Evolutionary conservation across 2,329 filamentous ascomycete genomes (phyloP).

Genomic region (Colletotrichum endophyticum): DNA sequence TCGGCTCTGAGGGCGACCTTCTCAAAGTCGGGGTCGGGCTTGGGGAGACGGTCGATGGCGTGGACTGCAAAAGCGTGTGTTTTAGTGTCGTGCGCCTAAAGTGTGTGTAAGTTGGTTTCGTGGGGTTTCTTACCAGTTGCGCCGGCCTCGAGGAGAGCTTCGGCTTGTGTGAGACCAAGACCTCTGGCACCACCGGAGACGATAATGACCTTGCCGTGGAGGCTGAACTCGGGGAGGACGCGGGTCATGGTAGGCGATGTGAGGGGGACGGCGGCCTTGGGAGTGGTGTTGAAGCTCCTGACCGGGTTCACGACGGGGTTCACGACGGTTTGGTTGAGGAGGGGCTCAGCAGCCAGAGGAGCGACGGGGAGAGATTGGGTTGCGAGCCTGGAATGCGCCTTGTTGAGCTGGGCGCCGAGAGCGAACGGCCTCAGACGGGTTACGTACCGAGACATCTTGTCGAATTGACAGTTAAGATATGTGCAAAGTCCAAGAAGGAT

Average conservation of each 20-base stretch:
- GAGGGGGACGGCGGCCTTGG: constrained; percentile 2
- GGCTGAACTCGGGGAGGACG: constrained; percentile 74
- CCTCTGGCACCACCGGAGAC: constrained; percentile 81
- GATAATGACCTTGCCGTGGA: constrained; percentile 75
- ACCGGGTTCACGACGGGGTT: neutral
- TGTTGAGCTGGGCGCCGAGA: neutral
- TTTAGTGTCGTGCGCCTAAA: neutral
- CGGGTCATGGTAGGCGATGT: constrained; percentile 23
- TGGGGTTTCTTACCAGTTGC: constrained; percentile 57
- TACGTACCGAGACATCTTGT: constrained; percentile 17
- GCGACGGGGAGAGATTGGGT: neutral
- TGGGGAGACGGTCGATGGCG: constrained; percentile 66
- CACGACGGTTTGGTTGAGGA: neutral
- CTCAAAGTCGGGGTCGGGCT: constrained; percentile 62
- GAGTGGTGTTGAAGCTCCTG: constrained; percentile 8
- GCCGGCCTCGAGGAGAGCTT: constrained; percentile 80
- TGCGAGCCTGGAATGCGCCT: neutral
- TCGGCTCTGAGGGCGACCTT: constrained; percentile 67
- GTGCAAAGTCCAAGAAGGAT: neutral
- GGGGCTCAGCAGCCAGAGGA: neutral
- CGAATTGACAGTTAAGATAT: neutral
- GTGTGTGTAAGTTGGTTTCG: neutral
- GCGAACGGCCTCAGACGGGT: constrained; percentile 9
- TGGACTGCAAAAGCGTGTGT: constrained; percentile 54
- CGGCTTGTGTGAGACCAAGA: constrained; percentile 77